Conservation (phyloP, 257 asterid species). For the Eucommia ulmoides region DNA sequence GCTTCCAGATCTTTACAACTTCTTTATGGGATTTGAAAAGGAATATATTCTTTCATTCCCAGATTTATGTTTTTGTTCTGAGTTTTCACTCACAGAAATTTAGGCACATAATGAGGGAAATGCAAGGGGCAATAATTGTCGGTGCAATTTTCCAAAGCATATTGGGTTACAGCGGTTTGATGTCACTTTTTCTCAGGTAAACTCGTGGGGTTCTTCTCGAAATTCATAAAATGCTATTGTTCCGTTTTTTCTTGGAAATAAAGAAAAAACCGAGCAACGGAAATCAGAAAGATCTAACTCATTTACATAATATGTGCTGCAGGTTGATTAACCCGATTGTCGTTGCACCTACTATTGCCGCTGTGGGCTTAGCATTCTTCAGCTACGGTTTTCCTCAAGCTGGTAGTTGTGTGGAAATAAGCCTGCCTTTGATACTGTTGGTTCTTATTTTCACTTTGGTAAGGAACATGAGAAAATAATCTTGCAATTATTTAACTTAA, state of each 20-base stretch:
- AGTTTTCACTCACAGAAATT: conserved; percentile 64
- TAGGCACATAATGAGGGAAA: conserved; percentile 84
- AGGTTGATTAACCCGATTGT: conserved; percentile 95
- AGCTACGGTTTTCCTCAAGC: conserved; percentile 99
- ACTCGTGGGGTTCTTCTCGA: no score
- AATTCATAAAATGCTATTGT: no score
- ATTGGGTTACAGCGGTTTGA: conserved; percentile 89
- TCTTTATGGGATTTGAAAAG: no score
- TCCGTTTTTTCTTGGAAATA: no score
- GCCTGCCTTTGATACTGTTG: conserved; percentile 76
- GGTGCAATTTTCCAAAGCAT: conserved; percentile 75
- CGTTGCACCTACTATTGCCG: conserved; percentile 87
- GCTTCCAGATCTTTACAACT: no score
- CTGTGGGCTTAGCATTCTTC: conserved; percentile 88
- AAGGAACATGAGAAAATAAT: no score
- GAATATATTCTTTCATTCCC: no score
- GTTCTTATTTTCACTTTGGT: conserved; percentile 90
- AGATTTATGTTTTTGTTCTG: no score
- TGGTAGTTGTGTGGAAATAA: conserved; percentile 85
- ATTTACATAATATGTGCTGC: conserved; percentile 10
- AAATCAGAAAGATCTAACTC: conserved; percentile 5
- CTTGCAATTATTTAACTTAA: no score
- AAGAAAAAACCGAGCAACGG: no score
- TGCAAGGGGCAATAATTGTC: conserved; percentile 92
- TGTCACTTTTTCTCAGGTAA: conserved; percentile 82